Base-by-base conservation (phyloP, 2,329 filamentous ascomycete species). In the Immersiporthe knoxdaviesiana region DNA sequence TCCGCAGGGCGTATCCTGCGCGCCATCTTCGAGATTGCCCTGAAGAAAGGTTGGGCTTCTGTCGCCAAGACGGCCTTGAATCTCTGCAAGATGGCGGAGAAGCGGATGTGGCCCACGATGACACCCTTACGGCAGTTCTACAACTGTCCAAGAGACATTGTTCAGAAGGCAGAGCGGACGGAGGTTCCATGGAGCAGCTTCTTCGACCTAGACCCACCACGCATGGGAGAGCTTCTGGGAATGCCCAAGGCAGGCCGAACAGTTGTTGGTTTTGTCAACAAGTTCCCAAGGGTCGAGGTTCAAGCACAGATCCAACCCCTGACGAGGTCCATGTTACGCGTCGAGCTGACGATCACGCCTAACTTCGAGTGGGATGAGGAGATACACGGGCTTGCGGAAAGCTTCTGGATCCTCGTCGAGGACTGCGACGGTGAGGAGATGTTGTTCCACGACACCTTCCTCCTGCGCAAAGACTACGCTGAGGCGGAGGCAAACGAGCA, bases 51-150 rank as follows among this genome's bases (percentile, higher is more conserved):
- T 44, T 99, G 95, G 95, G 90, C 96, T 0, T 91, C 90, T 21
- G 96, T 98, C 3, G 93, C 96, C 11, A 97, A 96, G 82, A 93
- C 92, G 72, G 94, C 96, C 0, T 84, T 99, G 56, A 93, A 97
- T 75, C 86, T 99, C 66, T 99, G 97, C 83, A 99, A 99, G 83
- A 98, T 97, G 93, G 96, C 95, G 0, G 96, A 99, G 83, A 97
- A 97, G 85, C 88, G 97, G 63, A 99, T 99, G 97, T 99, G 96
- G 96, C 94, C 95, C 18, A 98, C 95, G 7, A 99, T 98, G 96
- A 93, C 93, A 50, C 96, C 97, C 14, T 84, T 99, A 41, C 89
- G 96, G 66, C 96, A 99, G 76, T 99, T 99, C 77, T 88, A 91
- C 3, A 83, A 84, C 52, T 97, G 94, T 76, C 90, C 94, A 3